A percentile compares a stretch with the other conserved stretches of the same genome.
These are phyloP conservation scores for Eucalyptus lansdowneana DNA, from an alignment of 345 rosid species.

Conservation along the genomic window DNA sequence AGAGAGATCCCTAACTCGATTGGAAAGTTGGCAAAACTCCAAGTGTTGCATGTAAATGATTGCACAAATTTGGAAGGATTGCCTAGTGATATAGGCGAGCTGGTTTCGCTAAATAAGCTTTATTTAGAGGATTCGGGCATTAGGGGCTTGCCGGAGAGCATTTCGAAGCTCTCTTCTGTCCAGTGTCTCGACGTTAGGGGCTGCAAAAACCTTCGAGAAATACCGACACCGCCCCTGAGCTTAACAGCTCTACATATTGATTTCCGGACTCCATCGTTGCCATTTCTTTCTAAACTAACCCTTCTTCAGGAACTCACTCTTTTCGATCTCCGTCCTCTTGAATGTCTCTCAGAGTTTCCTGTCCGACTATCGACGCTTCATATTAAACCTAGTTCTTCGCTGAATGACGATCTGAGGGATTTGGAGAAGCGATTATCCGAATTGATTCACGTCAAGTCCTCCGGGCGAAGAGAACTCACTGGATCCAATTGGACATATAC, in stretches of 20 bases:
- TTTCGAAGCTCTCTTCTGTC: not conserved
- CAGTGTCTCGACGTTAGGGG: fast-evolving
- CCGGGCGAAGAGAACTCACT: not conserved
- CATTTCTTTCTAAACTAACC: not conserved
- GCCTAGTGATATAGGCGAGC: not conserved
- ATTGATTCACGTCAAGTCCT: not conserved
- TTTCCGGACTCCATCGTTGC: not conserved
- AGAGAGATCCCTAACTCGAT: not conserved
- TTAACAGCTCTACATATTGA: not conserved
- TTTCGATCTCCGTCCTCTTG: not conserved
- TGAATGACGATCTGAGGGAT: too few species aligned
- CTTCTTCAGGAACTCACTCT: not conserved
- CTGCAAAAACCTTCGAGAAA: not conserved
- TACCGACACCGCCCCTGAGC: not conserved
- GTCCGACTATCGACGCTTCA: not conserved
- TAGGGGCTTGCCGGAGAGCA: not conserved
- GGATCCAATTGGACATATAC: too few species aligned
- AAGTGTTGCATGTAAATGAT: too few species aligned
- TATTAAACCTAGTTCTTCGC: too few species aligned
- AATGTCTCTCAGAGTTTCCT: not conserved
- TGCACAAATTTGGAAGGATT: too few species aligned
- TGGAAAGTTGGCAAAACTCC: not conserved
- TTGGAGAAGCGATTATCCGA: too few species aligned
- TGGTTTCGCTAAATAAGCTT: not conserved
- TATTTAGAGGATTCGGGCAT: not conserved